Conservation (phyloP, 441 rosid genomes). For the Cnidoscolus chayamansa region DNA sequence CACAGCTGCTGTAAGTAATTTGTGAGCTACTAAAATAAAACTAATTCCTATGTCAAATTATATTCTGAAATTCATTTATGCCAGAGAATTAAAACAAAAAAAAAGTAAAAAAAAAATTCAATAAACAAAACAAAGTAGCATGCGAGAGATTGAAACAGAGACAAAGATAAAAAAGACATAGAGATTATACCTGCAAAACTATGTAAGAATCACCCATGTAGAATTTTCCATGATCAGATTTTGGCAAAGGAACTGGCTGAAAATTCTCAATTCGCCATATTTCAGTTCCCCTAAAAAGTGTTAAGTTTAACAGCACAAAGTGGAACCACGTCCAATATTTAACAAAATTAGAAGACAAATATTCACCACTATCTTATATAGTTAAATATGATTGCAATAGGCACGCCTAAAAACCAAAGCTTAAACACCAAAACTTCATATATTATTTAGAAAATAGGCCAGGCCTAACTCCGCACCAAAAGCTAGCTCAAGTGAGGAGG, state of each 20-base stretch:
- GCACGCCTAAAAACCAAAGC: slow-evolving; percentile 10
- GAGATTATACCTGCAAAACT: slow-evolving; percentile 65
- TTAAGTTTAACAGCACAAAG: slow-evolving; percentile 47
- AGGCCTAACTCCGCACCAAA: no score
- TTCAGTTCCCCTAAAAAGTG: slow-evolving; percentile 79
- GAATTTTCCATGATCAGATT: slow-evolving; percentile 90
- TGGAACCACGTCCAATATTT: slow-evolving; percentile 17
- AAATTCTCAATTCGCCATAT: slow-evolving; percentile 98
- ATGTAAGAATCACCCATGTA: slow-evolving; percentile 92
- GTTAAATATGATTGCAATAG: background rate
- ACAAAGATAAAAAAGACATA: background rate
- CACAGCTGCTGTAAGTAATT: background rate
- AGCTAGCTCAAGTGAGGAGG: no score
- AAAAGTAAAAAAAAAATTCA: background rate
- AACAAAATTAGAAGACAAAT: slow-evolving; percentile 3
- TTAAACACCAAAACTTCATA: slow-evolving; percentile 9
- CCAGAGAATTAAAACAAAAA: background rate
- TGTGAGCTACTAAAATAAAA: background rate
- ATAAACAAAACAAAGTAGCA: background rate
- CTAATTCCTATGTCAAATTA: background rate
- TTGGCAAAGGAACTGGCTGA: slow-evolving; percentile 77
- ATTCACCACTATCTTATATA: background rate
- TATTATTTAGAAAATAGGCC: background rate
- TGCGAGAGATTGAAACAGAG: background rate
- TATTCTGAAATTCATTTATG: background rate